These are phyloP conservation scores for Naematelia encephala DNA, from an alignment of 768 basidiomycete genomes.

Conservation along the genomic window DNA sequence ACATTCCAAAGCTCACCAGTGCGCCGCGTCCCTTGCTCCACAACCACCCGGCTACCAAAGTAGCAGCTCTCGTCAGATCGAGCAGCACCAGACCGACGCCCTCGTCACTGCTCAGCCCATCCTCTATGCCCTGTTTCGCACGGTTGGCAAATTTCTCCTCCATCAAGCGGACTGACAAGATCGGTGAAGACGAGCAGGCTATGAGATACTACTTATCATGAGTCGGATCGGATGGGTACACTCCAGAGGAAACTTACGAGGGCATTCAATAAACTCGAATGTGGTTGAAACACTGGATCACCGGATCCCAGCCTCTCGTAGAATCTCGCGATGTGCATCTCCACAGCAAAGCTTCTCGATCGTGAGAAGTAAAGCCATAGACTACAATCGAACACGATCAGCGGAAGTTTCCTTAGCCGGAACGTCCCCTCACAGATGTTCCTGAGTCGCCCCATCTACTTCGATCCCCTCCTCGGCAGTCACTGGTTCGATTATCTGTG, in stretches of 20 bases:
- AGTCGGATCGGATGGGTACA: neutral
- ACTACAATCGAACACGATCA: neutral
- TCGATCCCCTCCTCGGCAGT: too few relatives aligned
- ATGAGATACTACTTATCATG: neutral
- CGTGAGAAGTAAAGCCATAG: neutral
- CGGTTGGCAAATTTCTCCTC: neutral
- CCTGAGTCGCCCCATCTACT: too few relatives aligned
- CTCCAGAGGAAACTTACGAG: neutral
- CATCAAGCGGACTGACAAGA: neutral
- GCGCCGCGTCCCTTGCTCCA: neutral
- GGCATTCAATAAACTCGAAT: neutral
- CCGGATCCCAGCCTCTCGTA: neutral
- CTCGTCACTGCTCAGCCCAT: neutral
- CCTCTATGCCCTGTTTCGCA: neutral
- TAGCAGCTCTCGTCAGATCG: neutral
- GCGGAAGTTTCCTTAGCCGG: neutral
- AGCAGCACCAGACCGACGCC: neutral
- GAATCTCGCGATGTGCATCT: neutral
- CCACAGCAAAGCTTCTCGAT: neutral
- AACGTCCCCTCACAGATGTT: neutral
- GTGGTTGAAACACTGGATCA: neutral
- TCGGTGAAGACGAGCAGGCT: neutral
- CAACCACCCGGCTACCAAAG: neutral
- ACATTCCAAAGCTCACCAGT: too few relatives aligned
- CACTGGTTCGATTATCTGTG: neutral